Percentiles rank a stretch among this genome's conserved stretches.
These are phyloP conservation scores for Dioscorea alata DNA, from an alignment of 106 monocot species.

Conservation along the genomic window DNA sequence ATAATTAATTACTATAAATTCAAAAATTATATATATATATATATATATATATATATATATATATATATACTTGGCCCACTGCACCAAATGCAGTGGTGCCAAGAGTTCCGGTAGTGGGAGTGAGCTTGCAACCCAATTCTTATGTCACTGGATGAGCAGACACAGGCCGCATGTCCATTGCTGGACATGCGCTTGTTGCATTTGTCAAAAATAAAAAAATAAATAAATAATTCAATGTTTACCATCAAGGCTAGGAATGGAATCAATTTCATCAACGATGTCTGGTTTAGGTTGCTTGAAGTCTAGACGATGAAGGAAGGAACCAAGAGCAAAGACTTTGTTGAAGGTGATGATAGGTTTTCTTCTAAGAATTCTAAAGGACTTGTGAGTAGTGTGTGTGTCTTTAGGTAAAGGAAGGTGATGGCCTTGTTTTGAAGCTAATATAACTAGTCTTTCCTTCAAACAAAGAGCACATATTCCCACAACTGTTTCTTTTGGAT, in stretches of 20 bases:
- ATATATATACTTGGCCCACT: too few relatives aligned
- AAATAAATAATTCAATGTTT: too few relatives aligned
- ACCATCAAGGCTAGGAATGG: conserved; percentile 63
- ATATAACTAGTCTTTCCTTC: conserved; percentile 66
- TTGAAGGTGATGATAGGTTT: conserved; percentile 31
- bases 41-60: not conserved
- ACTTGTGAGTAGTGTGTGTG: not conserved
- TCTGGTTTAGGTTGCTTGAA: conserved; percentile 5
- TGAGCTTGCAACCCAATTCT: too few relatives aligned
- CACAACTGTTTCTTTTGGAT: conserved; percentile 52
- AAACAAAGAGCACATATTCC: conserved; percentile 85
- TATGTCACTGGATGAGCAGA: too few relatives aligned
- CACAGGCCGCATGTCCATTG: too few relatives aligned
- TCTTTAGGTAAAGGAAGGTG: conserved; percentile 1
- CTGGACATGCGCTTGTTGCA: too few relatives aligned
- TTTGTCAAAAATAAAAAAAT: too few relatives aligned
- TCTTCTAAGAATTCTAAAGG: conserved; percentile 18
- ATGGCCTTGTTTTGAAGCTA: conserved; percentile 47
- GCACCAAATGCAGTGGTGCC: too few relatives aligned
- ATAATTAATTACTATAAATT: not conserved
- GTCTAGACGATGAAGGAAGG: conserved; percentile 44
- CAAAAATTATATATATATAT: not conserved
- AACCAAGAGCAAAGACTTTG: conserved; percentile 55
- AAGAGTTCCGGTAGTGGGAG: too few relatives aligned
- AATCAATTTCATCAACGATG: conserved; percentile 9